These are phyloP conservation scores for Rhinocladiella similis DNA, from an alignment of 2,329 filamentous ascomycete genomes.

Conservation along the genomic window DNA sequence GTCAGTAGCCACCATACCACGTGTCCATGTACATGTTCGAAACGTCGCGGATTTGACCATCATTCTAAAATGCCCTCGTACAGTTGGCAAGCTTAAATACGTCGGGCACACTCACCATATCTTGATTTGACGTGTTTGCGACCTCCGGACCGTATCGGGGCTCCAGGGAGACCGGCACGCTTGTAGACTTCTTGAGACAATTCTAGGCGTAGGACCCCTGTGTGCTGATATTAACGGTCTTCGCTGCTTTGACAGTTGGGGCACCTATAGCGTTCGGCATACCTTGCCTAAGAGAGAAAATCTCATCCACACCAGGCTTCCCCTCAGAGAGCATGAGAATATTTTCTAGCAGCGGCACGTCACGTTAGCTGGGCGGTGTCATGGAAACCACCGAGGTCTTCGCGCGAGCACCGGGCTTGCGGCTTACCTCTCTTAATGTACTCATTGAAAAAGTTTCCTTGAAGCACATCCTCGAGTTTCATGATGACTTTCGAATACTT, in stretches of 20 bases:
- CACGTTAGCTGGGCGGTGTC: too few relatives aligned
- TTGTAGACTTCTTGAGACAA: constrained; percentile 82
- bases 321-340: constrained; percentile 84
- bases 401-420: neutral
- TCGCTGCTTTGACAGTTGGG: neutral
- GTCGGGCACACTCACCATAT: constrained; percentile 71
- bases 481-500: constrained; percentile 71
- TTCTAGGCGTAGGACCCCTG: constrained; percentile 72
- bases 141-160: constrained; percentile 56
- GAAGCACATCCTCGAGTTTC: constrained; percentile 69
- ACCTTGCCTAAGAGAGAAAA: constrained; percentile 72
- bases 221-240: neutral
- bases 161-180: constrained; percentile 75
- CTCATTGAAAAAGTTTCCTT: constrained; percentile 74
- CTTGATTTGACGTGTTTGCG: constrained; percentile 67
- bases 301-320: constrained; percentile 66
- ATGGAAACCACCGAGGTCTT: neutral
- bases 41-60: neutral
- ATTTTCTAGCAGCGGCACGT: constrained; percentile 56
- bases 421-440: constrained; percentile 75
- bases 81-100: too few relatives aligned
- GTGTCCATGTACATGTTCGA: neutral
- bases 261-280: constrained; percentile 24
- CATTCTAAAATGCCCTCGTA: too few relatives aligned
- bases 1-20: too few relatives aligned